phyloP scores from a whole-genome alignment of 176 grass and related monocot species.

The Lolium rigidum region DNA sequence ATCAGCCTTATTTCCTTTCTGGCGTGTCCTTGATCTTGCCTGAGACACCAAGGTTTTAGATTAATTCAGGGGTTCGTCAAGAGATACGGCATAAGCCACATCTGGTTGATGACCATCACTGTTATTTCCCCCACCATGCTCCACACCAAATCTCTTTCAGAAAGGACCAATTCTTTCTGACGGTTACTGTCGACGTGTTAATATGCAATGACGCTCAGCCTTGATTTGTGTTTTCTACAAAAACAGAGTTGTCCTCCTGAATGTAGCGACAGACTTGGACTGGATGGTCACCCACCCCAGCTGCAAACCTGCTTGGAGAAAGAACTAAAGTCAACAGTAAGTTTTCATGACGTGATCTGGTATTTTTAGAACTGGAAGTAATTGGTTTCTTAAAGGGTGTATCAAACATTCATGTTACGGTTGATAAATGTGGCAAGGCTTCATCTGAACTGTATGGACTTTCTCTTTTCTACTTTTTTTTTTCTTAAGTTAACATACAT shows the following conservation, averaged over 20 bases:
- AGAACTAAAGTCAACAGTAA: background rate
- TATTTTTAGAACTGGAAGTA: background rate
- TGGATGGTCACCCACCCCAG: background rate
- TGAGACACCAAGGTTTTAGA: background rate
- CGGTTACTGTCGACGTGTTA: background rate
- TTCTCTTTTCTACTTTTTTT: background rate
- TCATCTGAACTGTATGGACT: background rate
- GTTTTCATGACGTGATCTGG: background rate
- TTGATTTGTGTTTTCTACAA: background rate
- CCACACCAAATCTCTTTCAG: background rate
- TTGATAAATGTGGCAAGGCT: background rate
- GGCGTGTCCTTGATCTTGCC: background rate
- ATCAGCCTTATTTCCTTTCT: background rate
- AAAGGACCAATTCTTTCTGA: background rate
- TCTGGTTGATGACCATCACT: background rate
- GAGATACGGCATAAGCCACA: background rate
- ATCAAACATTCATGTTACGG: background rate
- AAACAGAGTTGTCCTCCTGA: background rate
- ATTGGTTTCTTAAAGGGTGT: background rate
- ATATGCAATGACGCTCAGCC: background rate
- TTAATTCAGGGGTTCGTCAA: background rate
- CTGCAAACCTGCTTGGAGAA: background rate
- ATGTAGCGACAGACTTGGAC: background rate
- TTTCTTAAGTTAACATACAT: background rate
- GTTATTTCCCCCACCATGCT: background rate